Base-by-base conservation (phyloP, 306 rosid species). In the Cicer bijugum region DNA sequence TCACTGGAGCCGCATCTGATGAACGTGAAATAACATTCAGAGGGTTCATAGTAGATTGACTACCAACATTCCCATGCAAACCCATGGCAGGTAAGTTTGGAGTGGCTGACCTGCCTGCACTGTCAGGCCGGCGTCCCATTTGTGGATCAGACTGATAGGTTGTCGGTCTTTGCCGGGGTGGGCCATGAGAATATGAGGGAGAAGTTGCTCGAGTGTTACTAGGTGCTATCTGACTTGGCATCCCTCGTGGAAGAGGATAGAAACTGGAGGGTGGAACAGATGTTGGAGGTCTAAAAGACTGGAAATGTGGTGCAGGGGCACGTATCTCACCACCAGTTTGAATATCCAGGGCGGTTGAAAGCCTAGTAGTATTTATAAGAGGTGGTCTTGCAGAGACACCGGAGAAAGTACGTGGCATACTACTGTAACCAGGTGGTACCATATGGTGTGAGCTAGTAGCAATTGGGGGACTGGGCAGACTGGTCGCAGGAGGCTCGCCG, bases 261-360 rank as follows among this genome's bases (percentile, higher is more conserved):
- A 71, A 83, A 71, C 47, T 62, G 45, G 75, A 4, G 20, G 72
- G 23, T 6, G 78, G 70, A 64, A 64, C 58, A 48, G 85, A 38
- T 48, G 85, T 55, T 11, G 85, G 42, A 37, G 90, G 82, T 67
- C 90, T 78, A 79, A 56, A 89, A 62, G 89, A 82, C 67, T 79
- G 89, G 57, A 87, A 85, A 83, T 92, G 97, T 6, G 96, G 97
- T 45, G 94, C 91, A 6, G 92, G 94, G 52, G 86, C 75, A 12
- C 91, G 96, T 20, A 88, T 69, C 66, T 74, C 80, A 42, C 84
- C 61, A 17, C 82, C 75, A 51, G 76, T 72, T 76, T 69, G 96
- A 73, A 71, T 80, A 66, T 61, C 86, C 72, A 74, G 83, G 1
- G 66, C 47, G 12, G 85, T 43, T 39, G 83, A 76, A 55, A 88